A percentile compares a stretch with the other conserved stretches of the same genome.
Conservation (phyloP, 805 yeast species). For the Suhomyces kilbournensis region DNA sequence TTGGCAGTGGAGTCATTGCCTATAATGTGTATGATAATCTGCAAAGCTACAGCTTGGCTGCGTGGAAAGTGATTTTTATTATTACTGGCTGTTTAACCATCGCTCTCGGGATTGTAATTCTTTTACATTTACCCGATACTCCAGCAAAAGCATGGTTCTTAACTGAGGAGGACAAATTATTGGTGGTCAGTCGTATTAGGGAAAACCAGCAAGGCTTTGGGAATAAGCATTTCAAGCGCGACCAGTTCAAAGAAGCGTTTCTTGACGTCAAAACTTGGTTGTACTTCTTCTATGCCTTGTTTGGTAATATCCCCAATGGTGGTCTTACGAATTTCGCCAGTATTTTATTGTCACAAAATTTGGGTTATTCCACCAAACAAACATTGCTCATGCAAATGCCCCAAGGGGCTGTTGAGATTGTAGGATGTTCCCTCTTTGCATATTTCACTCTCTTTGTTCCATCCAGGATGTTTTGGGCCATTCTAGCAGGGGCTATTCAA, state of each 20-base stretch:
- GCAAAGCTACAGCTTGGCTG: slow-evolving; percentile 37
- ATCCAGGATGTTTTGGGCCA: slow-evolving; percentile 26
- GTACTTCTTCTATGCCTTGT: slow-evolving; percentile 25
- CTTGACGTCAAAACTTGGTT: slow-evolving; percentile 35
- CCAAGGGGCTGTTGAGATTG: slow-evolving; percentile 46
- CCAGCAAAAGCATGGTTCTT: slow-evolving; percentile 38
- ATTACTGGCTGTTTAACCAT: slow-evolving; percentile 60
- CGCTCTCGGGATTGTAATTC: slow-evolving; percentile 45
- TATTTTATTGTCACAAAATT: slow-evolving; percentile 24
- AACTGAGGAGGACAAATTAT: slow-evolving; percentile 24
- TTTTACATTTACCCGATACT: slow-evolving; percentile 52
- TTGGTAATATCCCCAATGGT: slow-evolving; percentile 35
- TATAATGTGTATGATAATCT: slow-evolving; percentile 36
- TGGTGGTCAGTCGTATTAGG: slow-evolving; percentile 52
- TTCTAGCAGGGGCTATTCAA: slow-evolving; percentile 20
- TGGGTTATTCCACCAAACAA: slow-evolving; percentile 25
- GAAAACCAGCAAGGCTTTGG: slow-evolving; percentile 44
- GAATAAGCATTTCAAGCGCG: slow-evolving; percentile 31
- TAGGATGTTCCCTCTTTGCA: slow-evolving; percentile 34
- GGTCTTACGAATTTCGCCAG: slow-evolving; percentile 36
- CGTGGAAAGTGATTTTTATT: slow-evolving; percentile 63
- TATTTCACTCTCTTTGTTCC: slow-evolving; percentile 19
- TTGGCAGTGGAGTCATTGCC: slow-evolving; percentile 51
- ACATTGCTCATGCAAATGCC: slow-evolving; percentile 47
- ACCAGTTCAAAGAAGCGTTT: slow-evolving; percentile 37